Percentiles rank a stretch among this genome's conserved stretches.
phyloP scores from a whole-genome alignment of 257 asterid species.

The Capsicum rhomboideum region DNA sequence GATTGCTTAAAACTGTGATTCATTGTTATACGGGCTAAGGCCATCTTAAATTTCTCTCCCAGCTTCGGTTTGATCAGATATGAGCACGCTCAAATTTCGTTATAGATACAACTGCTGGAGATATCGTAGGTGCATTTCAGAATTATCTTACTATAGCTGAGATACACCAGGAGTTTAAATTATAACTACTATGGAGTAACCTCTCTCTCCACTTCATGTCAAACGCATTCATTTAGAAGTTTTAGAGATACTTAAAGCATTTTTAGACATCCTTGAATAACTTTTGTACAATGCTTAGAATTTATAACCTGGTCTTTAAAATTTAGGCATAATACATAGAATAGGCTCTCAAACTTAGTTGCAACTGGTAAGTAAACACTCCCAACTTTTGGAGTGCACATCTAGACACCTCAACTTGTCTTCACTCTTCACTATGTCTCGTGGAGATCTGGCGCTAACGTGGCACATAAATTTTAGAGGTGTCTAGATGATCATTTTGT shows the following conservation, averaged over 20 bases:
- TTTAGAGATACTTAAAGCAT: background rate
- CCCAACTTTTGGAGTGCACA: too few species aligned
- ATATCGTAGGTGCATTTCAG: background rate
- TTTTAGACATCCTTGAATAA: background rate
- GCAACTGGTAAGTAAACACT: too few species aligned
- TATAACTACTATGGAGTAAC: background rate
- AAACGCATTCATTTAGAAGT: background rate
- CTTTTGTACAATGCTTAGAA: background rate
- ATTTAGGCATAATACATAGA: too few species aligned
- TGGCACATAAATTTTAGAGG: too few species aligned
- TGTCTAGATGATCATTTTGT: too few species aligned
- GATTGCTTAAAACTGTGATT: background rate
- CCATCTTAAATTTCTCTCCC: background rate
- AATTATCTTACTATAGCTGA: background rate
- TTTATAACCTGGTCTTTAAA: background rate
- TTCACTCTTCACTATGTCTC: too few species aligned
- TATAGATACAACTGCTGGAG: background rate
- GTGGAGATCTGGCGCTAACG: too few species aligned
- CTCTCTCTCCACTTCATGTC: background rate
- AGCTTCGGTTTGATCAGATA: background rate
- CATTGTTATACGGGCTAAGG: background rate
- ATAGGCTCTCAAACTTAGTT: too few species aligned
- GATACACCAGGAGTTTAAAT: background rate
- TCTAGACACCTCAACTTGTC: too few species aligned
- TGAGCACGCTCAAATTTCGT: background rate